A percentile compares a stretch with the other conserved stretches of the same genome.
Conservation (phyloP, 2,329 filamentous ascomycete genomes). For the Colletotrichum camelliae region DNA sequence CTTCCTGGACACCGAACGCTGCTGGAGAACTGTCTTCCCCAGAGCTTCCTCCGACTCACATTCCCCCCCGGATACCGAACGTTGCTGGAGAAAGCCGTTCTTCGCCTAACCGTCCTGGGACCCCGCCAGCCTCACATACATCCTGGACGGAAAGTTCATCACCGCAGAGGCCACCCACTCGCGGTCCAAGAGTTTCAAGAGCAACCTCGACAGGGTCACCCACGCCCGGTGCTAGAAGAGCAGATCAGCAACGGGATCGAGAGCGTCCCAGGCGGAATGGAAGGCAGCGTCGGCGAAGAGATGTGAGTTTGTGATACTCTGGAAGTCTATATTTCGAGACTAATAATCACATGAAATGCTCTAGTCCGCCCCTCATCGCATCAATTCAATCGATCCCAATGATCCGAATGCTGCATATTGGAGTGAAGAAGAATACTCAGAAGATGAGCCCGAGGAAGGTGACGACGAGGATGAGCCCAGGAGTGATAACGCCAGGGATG, state of each 20-base stretch:
- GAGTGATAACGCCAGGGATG: not conserved
- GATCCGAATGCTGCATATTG: not conserved
- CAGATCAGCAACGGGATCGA: not conserved
- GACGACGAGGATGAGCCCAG: not conserved
- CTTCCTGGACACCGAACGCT: too few relatives aligned
- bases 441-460: not conserved
- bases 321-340: not conserved
- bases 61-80: not conserved
- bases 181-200: too few relatives aligned
- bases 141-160: not conserved
- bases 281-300: not conserved
- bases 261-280: not conserved
- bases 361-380: not conserved
- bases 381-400: not conserved
- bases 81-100: not conserved
- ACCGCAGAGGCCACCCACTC: too few relatives aligned
- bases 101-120: not conserved
- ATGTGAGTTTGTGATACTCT: not conserved
- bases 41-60: not conserved
- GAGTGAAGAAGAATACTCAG: not conserved
- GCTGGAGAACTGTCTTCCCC: too few relatives aligned
- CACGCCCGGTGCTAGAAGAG: not conserved
- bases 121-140: not conserved
- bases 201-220: not conserved
- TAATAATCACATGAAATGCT: not conserved